Evolutionary conservation across 768 basidiomycete species (phyloP).

Genomic region (Boletus speciosus): DNA sequence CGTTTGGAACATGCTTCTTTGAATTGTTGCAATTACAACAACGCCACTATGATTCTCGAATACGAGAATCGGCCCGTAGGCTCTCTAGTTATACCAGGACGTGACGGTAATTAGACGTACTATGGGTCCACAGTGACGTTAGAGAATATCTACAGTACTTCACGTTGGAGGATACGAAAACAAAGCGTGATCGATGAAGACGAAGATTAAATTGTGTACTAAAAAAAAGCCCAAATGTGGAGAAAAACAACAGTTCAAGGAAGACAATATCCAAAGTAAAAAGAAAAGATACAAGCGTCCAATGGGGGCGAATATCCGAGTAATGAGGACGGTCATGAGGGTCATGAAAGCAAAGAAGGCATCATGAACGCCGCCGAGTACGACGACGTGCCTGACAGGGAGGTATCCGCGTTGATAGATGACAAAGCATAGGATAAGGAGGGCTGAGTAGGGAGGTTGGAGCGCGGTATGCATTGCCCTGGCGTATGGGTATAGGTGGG

Average conservation of each 20-base stretch:
- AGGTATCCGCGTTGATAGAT: slow-evolving; percentile 32
- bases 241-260: slow-evolving; percentile 19
- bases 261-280: slow-evolving; percentile 30
- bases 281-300: slow-evolving; percentile 21
- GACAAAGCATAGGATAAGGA: slow-evolving; percentile 44
- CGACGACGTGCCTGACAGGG: slow-evolving; percentile 19
- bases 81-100: slow-evolving; percentile 45
- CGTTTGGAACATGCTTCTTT: slow-evolving; percentile 84
- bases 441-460: slow-evolving; percentile 31
- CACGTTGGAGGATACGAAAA: slow-evolving; percentile 23
- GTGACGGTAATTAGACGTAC: slow-evolving; percentile 30
- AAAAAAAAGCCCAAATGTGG: slow-evolving; percentile 4
- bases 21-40: slow-evolving; percentile 67
- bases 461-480: slow-evolving; percentile 36
- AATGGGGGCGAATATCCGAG: slow-evolving; percentile 17
- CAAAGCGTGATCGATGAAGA: slow-evolving; percentile 17
- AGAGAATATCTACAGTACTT: slow-evolving; percentile 34
- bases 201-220: slow-evolving; percentile 14
- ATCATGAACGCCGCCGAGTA: slow-evolving; percentile 32
- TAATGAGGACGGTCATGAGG: slow-evolving; percentile 23
- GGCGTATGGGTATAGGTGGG: slow-evolving; percentile 31
- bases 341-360: slow-evolving; percentile 34
- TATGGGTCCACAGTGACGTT: slow-evolving; percentile 26
- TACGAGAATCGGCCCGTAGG: slow-evolving; percentile 63
- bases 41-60: slow-evolving; percentile 62